Evolutionary conservation across 1,284 basidiomycete species (phyloP), one percentile per base, ranked within the genome.

Genomic region (Ceratobasidium sp.): DNA sequence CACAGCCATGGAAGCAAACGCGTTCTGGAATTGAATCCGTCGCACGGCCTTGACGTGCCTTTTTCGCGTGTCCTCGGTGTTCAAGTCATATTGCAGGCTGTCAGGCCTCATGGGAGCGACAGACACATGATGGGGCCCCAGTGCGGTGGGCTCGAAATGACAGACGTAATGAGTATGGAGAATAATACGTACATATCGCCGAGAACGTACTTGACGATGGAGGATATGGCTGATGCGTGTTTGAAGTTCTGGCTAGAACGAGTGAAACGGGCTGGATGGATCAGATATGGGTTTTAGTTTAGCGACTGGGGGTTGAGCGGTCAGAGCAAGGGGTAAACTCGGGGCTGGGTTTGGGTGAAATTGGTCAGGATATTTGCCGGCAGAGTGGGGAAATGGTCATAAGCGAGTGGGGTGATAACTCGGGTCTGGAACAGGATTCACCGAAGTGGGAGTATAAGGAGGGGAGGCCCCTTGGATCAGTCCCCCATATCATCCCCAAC

Each of bases 361-460:
- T 54, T 38, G 58, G 30, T 18, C 46, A 46, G 62, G 46, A 30
- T 44, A 64, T 49, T 50, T 64, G 21, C 62, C 62, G 35, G 38
- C 35, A 38, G n/a, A 38, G 35, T 38, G 35, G 35, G 35, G 35
- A 38, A 38, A 5, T 38, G 35, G 11, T 38, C n/a, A 11, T 38
- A 38, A 38, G 35, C 35, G 35, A 38, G 35, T 38, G 35, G 35
- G 35, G 35, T 38, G 35, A 38, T 38, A 38, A 38, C 6, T 38
- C 35, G 35, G 35, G 35, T 38, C 35, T 38, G 35, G 35, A 38
- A 38, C 35, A 41, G 35, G 57, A 58, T 57, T 23, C 50, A 13
- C 50, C 50, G 21, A 13, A 6, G 50, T 8, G 50, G 11, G 50
- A 5, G 35, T 58, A 58, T 58, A 58, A 52, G 41, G 57, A 43